Conservation (phyloP, 441 rosid genomes). For the Isatis lusitanica region DNA sequence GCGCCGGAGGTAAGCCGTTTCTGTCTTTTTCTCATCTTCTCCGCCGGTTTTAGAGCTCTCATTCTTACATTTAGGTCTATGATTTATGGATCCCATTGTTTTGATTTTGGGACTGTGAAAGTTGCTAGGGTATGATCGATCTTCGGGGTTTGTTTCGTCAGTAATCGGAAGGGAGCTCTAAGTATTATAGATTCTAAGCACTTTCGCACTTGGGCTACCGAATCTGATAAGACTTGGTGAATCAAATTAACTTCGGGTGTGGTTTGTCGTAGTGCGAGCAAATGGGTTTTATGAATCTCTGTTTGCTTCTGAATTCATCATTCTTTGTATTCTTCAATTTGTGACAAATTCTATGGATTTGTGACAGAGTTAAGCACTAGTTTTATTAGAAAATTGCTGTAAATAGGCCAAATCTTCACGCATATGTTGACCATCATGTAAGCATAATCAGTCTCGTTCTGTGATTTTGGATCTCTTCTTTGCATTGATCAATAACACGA, state of each 20-base stretch:
- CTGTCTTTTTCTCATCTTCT: not conserved
- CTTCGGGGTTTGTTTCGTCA: not conserved
- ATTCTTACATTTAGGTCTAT: not conserved
- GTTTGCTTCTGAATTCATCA: not conserved
- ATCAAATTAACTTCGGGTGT: no score
- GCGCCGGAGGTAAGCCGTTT: slow-evolving; percentile 32
- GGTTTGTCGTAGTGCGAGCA: no score
- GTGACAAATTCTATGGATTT: not conserved
- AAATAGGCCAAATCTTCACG: not conserved
- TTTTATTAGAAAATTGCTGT: not conserved
- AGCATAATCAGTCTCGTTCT: not conserved
- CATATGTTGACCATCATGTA: not conserved
- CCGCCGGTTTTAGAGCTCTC: not conserved
- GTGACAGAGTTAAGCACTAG: not conserved
- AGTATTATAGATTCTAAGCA: not conserved
- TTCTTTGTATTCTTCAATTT: not conserved
- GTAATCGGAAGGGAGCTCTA: not conserved
- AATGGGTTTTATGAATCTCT: no score
- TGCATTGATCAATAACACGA: not conserved
- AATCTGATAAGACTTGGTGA: not conserved
- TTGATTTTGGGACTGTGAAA: slow-evolving; percentile 17
- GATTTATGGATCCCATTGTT: slow-evolving; percentile 1
- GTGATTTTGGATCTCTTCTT: not conserved
- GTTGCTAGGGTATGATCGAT: not conserved
- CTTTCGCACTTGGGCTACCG: not conserved